Evolutionary conservation across 2,329 filamentous ascomycete species (phyloP).

Genomic region (Apiospora marii): DNA sequence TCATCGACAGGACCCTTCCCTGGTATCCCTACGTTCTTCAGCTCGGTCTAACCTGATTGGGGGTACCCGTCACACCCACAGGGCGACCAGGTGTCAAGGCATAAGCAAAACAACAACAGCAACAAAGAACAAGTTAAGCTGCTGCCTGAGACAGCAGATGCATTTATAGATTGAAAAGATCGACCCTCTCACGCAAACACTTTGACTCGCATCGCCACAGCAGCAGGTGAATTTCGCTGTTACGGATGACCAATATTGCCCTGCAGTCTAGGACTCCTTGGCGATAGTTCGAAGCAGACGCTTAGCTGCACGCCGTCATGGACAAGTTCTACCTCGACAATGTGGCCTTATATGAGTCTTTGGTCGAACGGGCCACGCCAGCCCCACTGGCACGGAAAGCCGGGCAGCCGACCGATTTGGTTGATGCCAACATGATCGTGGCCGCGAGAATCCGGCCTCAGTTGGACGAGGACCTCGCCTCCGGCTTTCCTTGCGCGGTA

Average conservation of each 20-base stretch:
- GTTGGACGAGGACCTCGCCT: conserved; percentile 43
- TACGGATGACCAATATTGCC: background rate
- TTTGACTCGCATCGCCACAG: background rate
- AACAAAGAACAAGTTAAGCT: conserved; percentile 4
- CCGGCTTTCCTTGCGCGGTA: conserved; percentile 40
- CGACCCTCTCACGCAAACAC: background rate
- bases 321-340: conserved; percentile 45
- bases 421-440: conserved; percentile 44
- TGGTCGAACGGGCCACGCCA: conserved; percentile 41
- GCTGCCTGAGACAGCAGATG: background rate
- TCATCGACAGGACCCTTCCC: background rate
- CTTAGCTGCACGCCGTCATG: conserved; percentile 34
- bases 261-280: background rate
- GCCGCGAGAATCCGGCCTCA: conserved; percentile 48
- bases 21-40: background rate
- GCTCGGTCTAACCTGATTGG: background rate
- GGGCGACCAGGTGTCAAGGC: background rate
- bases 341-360: conserved; percentile 37
- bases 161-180: background rate
- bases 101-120: conserved; percentile 14
- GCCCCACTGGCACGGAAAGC: background rate
- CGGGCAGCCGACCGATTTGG: conserved; percentile 16
- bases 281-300: background rate
- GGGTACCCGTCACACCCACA: background rate
- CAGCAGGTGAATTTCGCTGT: background rate